These are phyloP conservation scores for Spirogloea muscicola DNA, from an alignment of 139 green algal genomes.

Conservation along the genomic window DNA sequence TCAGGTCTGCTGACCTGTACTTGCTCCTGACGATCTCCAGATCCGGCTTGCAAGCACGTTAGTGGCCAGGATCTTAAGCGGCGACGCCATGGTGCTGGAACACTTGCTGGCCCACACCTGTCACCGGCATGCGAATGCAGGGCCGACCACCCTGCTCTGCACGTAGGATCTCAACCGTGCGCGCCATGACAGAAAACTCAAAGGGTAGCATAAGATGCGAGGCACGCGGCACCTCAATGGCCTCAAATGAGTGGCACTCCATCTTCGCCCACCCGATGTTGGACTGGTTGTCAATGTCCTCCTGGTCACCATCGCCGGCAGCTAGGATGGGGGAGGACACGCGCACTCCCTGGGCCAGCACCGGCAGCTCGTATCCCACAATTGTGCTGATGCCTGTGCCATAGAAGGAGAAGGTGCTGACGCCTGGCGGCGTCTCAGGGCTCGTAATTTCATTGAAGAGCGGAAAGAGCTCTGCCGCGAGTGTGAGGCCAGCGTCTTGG, in stretches of 20 bases:
- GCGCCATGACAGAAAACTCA: not conserved
- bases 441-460: conserved; percentile 3
- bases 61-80: too few species aligned
- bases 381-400: not conserved
- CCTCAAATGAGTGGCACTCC: conserved; percentile 5
- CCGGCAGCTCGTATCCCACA: not conserved
- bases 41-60: too few species aligned
- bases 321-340: not conserved
- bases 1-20: too few species aligned
- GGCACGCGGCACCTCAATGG: not conserved
- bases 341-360: not conserved
- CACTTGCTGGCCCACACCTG: too few species aligned
- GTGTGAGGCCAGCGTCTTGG: not conserved
- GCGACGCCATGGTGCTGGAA: too few species aligned
- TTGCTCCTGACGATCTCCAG: too few species aligned
- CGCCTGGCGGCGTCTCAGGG: not conserved
- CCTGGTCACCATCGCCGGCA: conserved; percentile 1
- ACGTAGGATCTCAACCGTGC: not conserved
- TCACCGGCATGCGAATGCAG: too few species aligned
- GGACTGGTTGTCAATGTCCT: not conserved
- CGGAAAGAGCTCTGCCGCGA: conserved; percentile 1
- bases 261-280: not conserved
- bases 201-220: conserved; percentile 4
- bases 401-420: conserved; percentile 3
- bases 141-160: too few species aligned